Conservation (phyloP, 768 basidiomycete species). For the Tubosaeta sp. region DNA sequence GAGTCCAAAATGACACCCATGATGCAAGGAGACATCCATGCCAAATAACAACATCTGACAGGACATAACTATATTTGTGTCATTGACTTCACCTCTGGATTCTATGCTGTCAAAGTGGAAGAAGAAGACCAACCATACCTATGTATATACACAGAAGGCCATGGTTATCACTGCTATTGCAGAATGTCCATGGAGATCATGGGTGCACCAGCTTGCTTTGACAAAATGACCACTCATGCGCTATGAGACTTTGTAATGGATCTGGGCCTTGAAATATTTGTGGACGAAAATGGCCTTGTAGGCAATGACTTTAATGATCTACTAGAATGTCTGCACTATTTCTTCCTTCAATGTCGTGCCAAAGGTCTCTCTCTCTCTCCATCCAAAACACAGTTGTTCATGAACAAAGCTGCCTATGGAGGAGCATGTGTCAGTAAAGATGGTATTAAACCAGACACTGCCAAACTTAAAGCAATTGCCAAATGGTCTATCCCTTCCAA, state of each 20-base stretch:
- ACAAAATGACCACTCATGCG: background rate
- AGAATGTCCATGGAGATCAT: too few species aligned
- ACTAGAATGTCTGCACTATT: background rate
- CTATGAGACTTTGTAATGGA: background rate
- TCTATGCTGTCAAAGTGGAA: too few species aligned
- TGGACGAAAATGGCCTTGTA: background rate
- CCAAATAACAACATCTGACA: too few species aligned
- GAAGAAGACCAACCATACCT: too few species aligned
- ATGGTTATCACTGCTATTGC: too few species aligned
- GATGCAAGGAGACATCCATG: too few species aligned
- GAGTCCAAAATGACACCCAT: too few species aligned
- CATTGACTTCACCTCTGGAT: too few species aligned
- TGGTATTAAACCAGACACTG: background rate
- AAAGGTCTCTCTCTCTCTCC: background rate
- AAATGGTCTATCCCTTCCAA: background rate
- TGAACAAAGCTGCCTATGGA: background rate
- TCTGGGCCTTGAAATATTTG: background rate
- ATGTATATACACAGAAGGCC: too few species aligned
- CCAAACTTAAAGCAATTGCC: background rate
- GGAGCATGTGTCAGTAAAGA: background rate
- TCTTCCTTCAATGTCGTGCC: background rate
- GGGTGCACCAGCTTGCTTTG: background rate
- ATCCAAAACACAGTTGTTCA: background rate
- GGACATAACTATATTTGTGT: too few species aligned
- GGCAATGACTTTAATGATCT: background rate